Percentiles rank a stretch among this genome's conserved stretches.
Conservation (phyloP, 1,284 basidiomycete species). For the Ganoderma boninense region DNA sequence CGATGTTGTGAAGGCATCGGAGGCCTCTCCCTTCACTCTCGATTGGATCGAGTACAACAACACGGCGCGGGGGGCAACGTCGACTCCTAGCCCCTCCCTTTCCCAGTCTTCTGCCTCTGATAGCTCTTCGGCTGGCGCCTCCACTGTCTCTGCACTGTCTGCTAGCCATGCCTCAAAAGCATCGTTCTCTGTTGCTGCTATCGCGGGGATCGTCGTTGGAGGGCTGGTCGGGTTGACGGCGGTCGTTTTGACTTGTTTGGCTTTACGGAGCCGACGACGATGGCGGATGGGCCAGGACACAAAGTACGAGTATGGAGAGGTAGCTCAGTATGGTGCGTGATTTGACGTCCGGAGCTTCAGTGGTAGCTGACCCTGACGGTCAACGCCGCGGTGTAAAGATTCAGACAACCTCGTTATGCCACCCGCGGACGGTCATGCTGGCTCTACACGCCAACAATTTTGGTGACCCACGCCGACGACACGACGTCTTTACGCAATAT, state of each 20-base stretch:
- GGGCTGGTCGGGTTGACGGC: background rate
- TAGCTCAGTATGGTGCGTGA: background rate
- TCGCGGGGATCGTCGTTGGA: background rate
- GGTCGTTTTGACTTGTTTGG: background rate
- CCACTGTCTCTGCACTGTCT: background rate
- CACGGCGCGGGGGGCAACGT: background rate
- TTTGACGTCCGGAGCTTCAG: background rate
- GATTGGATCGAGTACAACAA: constrained; percentile 14
- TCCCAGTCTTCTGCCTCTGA: background rate
- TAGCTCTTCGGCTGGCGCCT: background rate
- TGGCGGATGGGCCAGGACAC: background rate
- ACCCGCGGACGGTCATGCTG: background rate
- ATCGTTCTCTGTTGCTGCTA: background rate
- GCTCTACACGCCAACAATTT: background rate
- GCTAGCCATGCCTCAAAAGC: background rate
- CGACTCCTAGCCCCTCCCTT: background rate
- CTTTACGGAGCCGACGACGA: background rate
- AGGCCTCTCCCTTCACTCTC: background rate
- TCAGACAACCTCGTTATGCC: background rate
- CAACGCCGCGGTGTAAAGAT: background rate
- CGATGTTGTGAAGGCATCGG: background rate
- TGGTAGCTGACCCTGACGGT: background rate
- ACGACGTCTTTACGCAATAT: background rate
- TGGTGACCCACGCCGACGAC: background rate
- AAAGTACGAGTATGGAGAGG: background rate